Evolutionary conservation across 352 stramenopile genomes (phyloP).

Genomic region (Pythium phragmitis): DNA sequence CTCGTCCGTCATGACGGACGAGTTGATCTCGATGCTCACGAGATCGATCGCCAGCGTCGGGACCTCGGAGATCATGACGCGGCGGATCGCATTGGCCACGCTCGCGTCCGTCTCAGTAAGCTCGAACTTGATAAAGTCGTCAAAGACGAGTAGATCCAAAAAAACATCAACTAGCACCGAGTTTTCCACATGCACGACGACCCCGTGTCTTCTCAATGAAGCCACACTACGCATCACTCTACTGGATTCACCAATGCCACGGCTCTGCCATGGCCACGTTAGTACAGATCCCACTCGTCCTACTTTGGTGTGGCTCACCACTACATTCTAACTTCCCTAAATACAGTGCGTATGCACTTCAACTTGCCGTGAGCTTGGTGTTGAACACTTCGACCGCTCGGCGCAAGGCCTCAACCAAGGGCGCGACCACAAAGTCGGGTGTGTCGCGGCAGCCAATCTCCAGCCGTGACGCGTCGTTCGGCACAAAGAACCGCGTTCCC

Average conservation of each 20-base stretch:
- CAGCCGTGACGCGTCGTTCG: slow-evolving; percentile 72
- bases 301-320: neutral
- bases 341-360: neutral
- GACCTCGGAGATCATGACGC: slow-evolving; percentile 97
- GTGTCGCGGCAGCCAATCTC: slow-evolving; percentile 80
- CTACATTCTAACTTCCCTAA: neutral
- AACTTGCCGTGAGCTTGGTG: slow-evolving; percentile 38
- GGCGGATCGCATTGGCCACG: slow-evolving; percentile 96
- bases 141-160: too few species aligned
- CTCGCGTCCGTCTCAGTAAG: slow-evolving; percentile 96
- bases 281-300: neutral
- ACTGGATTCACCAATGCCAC: too few species aligned
- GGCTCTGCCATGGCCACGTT: too few species aligned
- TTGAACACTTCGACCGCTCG: slow-evolving; percentile 88
- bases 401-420: slow-evolving; percentile 68
- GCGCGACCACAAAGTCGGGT: slow-evolving; percentile 73
- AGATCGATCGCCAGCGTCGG: slow-evolving; percentile 98
- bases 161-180: too few species aligned
- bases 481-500: slow-evolving; percentile 84
- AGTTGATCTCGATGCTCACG: slow-evolving; percentile 98
- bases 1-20: slow-evolving; percentile 97
- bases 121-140: slow-evolving; percentile 89
- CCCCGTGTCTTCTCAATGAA: too few species aligned
- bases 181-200: too few species aligned
- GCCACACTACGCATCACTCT: too few species aligned